These are phyloP conservation scores for Gaultheria prostrata DNA, from an alignment of 148 eudicot species.

Conservation along the genomic window DNA sequence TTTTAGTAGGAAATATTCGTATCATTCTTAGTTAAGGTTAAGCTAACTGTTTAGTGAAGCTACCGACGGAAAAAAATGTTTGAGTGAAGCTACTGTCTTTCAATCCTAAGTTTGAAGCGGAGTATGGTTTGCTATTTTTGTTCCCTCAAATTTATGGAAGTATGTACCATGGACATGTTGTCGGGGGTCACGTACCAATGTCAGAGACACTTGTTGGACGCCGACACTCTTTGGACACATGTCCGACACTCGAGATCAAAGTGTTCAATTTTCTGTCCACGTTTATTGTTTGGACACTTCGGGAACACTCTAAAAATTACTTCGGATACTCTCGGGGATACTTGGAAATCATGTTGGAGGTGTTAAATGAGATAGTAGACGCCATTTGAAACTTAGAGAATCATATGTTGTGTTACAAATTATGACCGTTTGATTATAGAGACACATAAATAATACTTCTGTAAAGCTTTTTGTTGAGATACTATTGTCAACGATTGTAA, in stretches of 20 bases:
- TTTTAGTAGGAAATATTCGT: background rate
- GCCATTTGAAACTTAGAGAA: background rate
- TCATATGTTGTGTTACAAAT: background rate
- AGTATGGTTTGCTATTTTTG: background rate
- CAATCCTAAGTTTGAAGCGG: background rate
- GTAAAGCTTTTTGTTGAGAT: background rate
- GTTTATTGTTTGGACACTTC: background rate
- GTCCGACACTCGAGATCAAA: background rate
- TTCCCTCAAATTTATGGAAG: background rate
- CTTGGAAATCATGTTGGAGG: background rate
- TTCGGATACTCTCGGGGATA: background rate
- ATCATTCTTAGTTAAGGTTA: background rate
- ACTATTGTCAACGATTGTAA: background rate
- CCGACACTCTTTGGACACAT: background rate
- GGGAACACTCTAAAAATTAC: background rate
- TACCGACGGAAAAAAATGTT: background rate
- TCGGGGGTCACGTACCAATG: background rate
- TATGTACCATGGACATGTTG: background rate
- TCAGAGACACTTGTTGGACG: background rate
- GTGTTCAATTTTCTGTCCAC: background rate
- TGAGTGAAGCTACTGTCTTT: background rate
- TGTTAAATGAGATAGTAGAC: background rate
- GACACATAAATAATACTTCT: background rate
- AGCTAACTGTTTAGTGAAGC: background rate
- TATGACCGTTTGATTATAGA: background rate